Evolutionary conservation across 2,329 filamentous ascomycete genomes (phyloP), one percentile per base, ranked within the genome.

Genomic region (Paraconiothyrium sp.): DNA sequence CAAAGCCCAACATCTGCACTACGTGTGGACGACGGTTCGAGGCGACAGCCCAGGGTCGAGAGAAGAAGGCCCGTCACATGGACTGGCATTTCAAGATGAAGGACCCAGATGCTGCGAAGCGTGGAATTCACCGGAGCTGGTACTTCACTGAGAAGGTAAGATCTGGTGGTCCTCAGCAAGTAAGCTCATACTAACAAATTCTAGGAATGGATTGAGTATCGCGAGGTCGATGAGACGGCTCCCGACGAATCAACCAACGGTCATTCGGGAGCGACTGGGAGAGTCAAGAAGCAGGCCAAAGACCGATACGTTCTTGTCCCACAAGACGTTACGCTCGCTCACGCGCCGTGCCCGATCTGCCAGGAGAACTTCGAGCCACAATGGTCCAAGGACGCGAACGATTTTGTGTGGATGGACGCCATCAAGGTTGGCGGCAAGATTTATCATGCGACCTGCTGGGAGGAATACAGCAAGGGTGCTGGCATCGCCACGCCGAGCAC

Each of bases 71-170:
- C 27, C 89, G 90, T 3, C 95, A 99, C 76, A 90, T 99, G 84
- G 95, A 99, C 79, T 99, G 95, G 95, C 95, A 99, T 79, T 99
- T 99, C 81, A 90, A 91, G 59, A 94, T 94, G 27, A 94, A 97
- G 73, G 92, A 96, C 80, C 89, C 89, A 2, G 94, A 98, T 69
- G 90, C 92, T 14, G 89, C 92, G 73, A 94, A 92, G 76, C 88
- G 92, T 63, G 93, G 92, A 35, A 92, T 96, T 70, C 94, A 96
- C 74, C 90, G 95, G 37, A 96, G 93, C 78, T 98, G 93, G 93
- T 97, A 97, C 76, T 89, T 97, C 52, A 92, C 96, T 72, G 92
- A 97, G 81, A 85, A 90, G 81, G 91, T 92, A 84, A 81, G 88
- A 79, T 30, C 20, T 47, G 37, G 48, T 41, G 54, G 14, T 20